Evolutionary conservation across 2,329 filamentous ascomycete genomes (phyloP), one percentile per base, ranked within the genome.

Genomic region (Diaporthe humulicola): DNA sequence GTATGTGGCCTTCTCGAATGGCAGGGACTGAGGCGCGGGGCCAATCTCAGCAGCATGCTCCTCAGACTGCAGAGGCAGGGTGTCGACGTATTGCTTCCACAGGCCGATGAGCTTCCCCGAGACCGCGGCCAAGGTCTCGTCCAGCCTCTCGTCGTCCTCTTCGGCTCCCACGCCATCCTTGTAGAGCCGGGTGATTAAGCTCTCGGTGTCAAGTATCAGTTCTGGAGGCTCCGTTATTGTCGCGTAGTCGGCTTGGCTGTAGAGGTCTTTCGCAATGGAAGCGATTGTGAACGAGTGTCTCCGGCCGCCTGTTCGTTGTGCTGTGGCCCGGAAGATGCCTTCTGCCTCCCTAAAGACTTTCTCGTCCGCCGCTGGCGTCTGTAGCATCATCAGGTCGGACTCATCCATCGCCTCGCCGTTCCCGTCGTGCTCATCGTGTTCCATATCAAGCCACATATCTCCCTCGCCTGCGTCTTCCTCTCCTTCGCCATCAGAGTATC

Each of bases 1-100:
- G 79, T 93, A 98, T 73, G 91, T 90, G 5, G 96, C 95, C 81
- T 96, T 96, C 71, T 92, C 88, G 75, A 95, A 92, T 8, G 92
- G 85, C 6, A 91, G 88, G 1, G 91, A 88, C 48, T 90, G 84
- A 14, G 90, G 85, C 4, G 90, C 91, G 40, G 91, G 93, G 0
- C 92, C 94, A 80, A 95, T 92, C 58, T 90, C 90, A 28, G 89
- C 88, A 54, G 85, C 84, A 71, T 91, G 88, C 79, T 90, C 90
- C 77, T 88, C 87, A 71, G 87, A 86, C 10, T 85, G 84, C 73
- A 84, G 82, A 19, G 87, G 85, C 64, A 90, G 82, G 73, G 83
- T 86, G 45, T 88, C 87, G 7, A 86, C 85, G 76, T 90, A 87
- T 12, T 87, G 84, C 73, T 87, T 87, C 91, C 92, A 93, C 9